Percentiles rank a stretch among this genome's conserved stretches.
These are phyloP conservation scores for Wickerhamiella brachini DNA, from an alignment of 805 yeast genomes.

Conservation along the genomic window DNA sequence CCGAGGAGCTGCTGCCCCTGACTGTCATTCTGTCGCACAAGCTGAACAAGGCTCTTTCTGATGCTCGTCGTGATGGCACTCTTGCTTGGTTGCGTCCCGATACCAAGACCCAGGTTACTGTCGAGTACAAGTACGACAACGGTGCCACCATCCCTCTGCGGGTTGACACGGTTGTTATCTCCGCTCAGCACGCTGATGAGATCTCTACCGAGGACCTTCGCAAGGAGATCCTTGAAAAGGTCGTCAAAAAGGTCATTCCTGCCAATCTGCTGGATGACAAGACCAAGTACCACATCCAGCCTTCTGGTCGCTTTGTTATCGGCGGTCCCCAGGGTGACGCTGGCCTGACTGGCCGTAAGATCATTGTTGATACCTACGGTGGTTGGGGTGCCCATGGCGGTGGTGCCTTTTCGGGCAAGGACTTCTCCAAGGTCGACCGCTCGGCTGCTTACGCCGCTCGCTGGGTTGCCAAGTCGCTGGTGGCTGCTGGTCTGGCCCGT, in stretches of 20 bases:
- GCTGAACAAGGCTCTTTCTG: conserved; percentile 92
- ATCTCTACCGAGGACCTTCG: conserved; percentile 90
- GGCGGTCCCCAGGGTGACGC: conserved; percentile 99
- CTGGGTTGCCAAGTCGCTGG: conserved; percentile 99
- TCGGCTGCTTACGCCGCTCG: conserved; percentile 99
- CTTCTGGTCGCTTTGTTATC: conserved; percentile 98
- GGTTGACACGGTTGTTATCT: conserved; percentile 94
- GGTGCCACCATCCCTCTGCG: conserved; percentile 94
- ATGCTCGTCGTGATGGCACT: conserved; percentile 92
- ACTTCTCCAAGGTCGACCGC: conserved; percentile 98
- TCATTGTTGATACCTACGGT: conserved; percentile 98
- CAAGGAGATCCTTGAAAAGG: conserved; percentile 57
- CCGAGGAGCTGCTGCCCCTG: conserved; percentile 93
- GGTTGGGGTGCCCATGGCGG: conserved; percentile 99
- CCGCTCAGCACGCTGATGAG: conserved; percentile 96
- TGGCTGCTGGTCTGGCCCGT: conserved; percentile 86
- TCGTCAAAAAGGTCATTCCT: conserved; percentile 87
- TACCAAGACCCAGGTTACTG: conserved; percentile 98
- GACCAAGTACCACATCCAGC: conserved; percentile 96
- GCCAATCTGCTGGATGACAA: conserved; percentile 80
- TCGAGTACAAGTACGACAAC: conserved; percentile 83
- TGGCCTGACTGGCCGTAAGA: conserved; percentile 98
- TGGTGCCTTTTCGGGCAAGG: conserved; percentile 99
- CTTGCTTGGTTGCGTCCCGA: conserved; percentile 98
- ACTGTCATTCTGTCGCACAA: conserved; percentile 90